Evolutionary conservation across 176 grass and related monocot species (phyloP), one percentile per base, ranked within the genome.

Genomic region (Bolboschoenus planiculmis): DNA sequence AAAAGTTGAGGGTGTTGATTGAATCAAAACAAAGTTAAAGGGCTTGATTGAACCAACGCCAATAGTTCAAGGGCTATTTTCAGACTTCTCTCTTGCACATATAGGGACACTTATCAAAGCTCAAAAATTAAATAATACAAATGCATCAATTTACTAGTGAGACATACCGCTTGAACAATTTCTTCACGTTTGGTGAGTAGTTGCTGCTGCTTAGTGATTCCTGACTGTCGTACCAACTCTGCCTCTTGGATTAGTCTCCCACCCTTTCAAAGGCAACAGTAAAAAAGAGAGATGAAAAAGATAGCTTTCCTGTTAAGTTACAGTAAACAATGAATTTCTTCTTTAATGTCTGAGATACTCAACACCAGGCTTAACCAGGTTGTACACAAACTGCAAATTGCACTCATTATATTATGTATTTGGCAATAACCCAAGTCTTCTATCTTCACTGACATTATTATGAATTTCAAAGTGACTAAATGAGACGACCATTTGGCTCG

Each of bases 101-200:
- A 50, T 20, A 11, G 73, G 27, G 73, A 31, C 26, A 30, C 40
- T 30, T 56, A 59, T 59, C 48, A 57, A 61, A 29, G 35, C 11
- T 40, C 10, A n/a, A 50, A 64, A 78, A 30, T 10, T 3, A 87
- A 62, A 20, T 64, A 65, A 39, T 48, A 64, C 53, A 13, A 3
- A 79, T 57, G 50, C 40, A 68, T 16, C 1, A 21, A 36, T 43
- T 27, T 40, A 46, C 31, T 21, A 29, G 60, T 84, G 10, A 59
- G 6, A 88, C 85, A 59, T 91, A 97, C 92, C 55, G 63, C 80
- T 14, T 87, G 20, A 58, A 76, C 54, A 81, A 94, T 84, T 78
- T 88, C 42, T 34, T 90, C 55, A 14, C 54, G 63, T 79, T 88
- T 97, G 9, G 63, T 46, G 47, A 37, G 54, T 37, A 97, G 81